Evolutionary conservation across 1,284 basidiomycete genomes (phyloP), one percentile per base, ranked within the genome.

Genomic region (Ganoderma boninense): DNA sequence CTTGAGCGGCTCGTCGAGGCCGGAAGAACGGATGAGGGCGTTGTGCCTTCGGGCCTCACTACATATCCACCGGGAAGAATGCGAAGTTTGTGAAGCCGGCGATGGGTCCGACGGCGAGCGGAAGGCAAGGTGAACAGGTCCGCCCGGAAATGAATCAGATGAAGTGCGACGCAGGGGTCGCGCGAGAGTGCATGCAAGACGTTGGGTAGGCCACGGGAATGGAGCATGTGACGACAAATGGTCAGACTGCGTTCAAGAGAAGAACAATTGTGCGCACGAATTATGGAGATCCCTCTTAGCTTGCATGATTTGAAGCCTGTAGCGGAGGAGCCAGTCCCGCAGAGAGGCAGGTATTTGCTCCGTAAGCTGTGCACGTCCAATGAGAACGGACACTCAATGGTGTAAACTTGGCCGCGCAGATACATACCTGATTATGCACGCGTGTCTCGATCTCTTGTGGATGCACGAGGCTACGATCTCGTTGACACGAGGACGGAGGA

Each of bases 11-110:
- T 84, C 82, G 52, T 80, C 81, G 11, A 83, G 74, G 18, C 81
- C 80, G 63, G 82, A 79, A 0, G 80, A 77, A 13, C 79, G 79
- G 49, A 87, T 80, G 20, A 82, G 80, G 4, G 84, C 81, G 73
- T 88, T 88, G 71, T 85, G 82, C 38, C 84, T 81, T 20, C 86
- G 82, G 7, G 87, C 86, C 76, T 88, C 87, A 0, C 87, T 89
- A 73, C 16, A 72, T 4, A 44, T 23, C 23, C 57, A 23, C n/a
- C 32, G 20, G 57, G 32, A n/a, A 7, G 23, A 14, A 11, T 8
- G 14, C n/a, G 14, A n/a, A 38, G 20, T 14, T 11, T 60, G n/a
- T 13, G 57, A 23, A 20, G 7, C n/a, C 11, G 16, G 4, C 29
- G 4, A 40, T 40, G 38, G 18, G 38, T 38, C 57, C 57, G 57